These are phyloP conservation scores for Triglochin maritima DNA, from an alignment of 106 monocot species.

Conservation along the genomic window DNA sequence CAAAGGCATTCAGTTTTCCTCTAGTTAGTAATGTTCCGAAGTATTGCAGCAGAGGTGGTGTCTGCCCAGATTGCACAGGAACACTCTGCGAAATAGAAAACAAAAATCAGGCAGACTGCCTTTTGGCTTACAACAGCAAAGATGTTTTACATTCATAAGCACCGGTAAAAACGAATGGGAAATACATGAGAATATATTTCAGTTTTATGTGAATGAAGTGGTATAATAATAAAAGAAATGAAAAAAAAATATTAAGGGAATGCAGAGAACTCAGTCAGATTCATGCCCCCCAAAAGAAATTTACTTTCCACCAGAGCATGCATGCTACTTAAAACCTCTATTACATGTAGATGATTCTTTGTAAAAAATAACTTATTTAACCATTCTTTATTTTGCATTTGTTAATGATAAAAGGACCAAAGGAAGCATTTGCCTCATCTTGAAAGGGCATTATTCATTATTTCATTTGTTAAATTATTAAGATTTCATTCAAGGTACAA, in stretches of 20 bases:
- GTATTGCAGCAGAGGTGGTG: conserved; percentile 90
- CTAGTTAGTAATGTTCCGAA: conserved; percentile 92
- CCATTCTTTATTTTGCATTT: background rate
- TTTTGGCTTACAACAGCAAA: background rate
- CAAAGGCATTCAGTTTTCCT: conserved; percentile 91
- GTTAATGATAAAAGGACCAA: background rate
- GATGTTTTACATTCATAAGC: no score
- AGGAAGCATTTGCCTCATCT: background rate
- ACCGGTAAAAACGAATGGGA: no score
- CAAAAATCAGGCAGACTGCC: background rate
- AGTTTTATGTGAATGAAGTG: no score
- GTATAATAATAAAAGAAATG: background rate
- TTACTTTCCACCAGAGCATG: no score
- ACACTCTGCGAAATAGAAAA: conserved; percentile 54
- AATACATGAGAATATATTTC: no score
- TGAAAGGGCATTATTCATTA: background rate
- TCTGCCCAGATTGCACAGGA: conserved; percentile 93
- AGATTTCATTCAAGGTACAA: no score
- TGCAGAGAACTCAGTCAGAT: background rate
- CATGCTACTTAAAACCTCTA: no score
- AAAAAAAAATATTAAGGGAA: background rate
- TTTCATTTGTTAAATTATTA: no score
- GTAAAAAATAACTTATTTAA: background rate
- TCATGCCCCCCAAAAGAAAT: no score
- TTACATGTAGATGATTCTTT: no score